Percentiles rank a stretch among this genome's conserved stretches.
phyloP scores from a whole-genome alignment of 305 asterid genomes.

The Salvia sclarea region DNA sequence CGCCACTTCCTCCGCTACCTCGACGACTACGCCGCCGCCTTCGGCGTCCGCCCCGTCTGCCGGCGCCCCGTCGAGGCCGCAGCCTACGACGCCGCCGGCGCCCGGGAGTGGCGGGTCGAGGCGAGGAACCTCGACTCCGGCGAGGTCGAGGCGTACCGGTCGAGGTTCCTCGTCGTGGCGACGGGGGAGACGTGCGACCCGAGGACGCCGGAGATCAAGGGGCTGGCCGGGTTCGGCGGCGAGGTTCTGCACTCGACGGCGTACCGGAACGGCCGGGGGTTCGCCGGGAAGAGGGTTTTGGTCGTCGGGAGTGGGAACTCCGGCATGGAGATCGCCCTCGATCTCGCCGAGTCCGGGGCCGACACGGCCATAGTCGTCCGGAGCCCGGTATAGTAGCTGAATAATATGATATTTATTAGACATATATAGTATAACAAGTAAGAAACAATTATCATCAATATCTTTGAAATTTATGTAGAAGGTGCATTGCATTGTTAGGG shows the following conservation, averaged over 20 bases:
- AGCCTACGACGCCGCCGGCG: conserved; percentile 36
- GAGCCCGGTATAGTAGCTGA: too few species aligned
- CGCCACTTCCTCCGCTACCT: conserved; percentile 46
- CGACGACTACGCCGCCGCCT: conserved; percentile 54
- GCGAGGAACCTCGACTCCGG: conserved; percentile 39
- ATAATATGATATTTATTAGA: too few species aligned
- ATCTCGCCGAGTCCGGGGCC: conserved; percentile 61
- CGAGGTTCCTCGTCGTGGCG: conserved; percentile 70
- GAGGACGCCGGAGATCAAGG: conserved; percentile 44
- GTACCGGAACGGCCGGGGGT: conserved; percentile 51
- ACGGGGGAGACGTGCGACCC: conserved; percentile 64
- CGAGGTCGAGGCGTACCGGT: conserved; percentile 41
- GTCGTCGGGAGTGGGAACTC: conserved; percentile 91
- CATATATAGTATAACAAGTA: too few species aligned
- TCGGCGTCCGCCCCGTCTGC: conserved; percentile 44
- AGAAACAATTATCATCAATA: too few species aligned
- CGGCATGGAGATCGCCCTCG: conserved; percentile 81
- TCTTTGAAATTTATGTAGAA: too few species aligned
- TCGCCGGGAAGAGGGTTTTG: conserved; percentile 44
- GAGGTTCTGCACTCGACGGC: conserved; percentile 60
- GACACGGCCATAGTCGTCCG: conserved; percentile 63
- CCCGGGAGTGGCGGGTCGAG: conserved; percentile 43
- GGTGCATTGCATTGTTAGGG: too few species aligned
- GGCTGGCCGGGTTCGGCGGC: conserved; percentile 51
- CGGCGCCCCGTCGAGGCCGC: conserved; percentile 51